Evolutionary conservation across 2,329 filamentous ascomycete species (phyloP).

Genomic region (Camillea tinctor): DNA sequence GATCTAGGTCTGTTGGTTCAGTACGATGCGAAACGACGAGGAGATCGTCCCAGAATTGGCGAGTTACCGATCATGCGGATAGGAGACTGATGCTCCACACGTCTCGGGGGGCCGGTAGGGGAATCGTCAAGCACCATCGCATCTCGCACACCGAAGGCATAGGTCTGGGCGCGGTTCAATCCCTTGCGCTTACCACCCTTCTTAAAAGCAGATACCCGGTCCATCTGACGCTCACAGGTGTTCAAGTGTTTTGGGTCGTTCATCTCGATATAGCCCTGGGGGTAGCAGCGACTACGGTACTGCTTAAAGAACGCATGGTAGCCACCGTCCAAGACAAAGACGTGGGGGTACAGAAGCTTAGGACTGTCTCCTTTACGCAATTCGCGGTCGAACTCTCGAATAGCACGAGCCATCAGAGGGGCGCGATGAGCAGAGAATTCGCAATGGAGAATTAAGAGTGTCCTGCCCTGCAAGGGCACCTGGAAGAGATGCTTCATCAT

Average conservation of each 20-base stretch:
- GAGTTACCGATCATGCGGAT: constrained; percentile 46
- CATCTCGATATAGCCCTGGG: constrained; percentile 97
- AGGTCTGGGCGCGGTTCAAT: constrained; percentile 84
- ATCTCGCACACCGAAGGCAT: constrained; percentile 81
- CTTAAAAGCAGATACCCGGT: constrained; percentile 74
- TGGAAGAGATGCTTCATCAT: constrained; percentile 78
- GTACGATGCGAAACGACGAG: constrained; percentile 65
- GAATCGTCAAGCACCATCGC: constrained; percentile 53
- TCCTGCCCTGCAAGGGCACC: constrained; percentile 63
- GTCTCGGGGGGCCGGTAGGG: constrained; percentile 54
- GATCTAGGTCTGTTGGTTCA: constrained; percentile 31
- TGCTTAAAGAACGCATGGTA: constrained; percentile 90
- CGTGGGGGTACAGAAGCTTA: constrained; percentile 86
- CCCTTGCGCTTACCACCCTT: constrained; percentile 74
- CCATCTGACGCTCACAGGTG: constrained; percentile 92
- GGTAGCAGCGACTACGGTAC: constrained; percentile 79
- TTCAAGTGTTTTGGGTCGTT: constrained; percentile 85
- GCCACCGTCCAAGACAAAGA: constrained; percentile 95
- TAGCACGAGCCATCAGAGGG: constrained; percentile 91
- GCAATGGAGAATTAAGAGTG: constrained; percentile 90
- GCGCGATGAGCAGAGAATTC: constrained; percentile 97
- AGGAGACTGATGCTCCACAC: constrained; percentile 39
- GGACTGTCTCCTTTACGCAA: constrained; percentile 86
- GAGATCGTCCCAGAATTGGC: constrained; percentile 46
- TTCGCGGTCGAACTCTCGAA: constrained; percentile 84